Conservation (phyloP, 106 monocot genomes). For the Dendrobium chrysotoxum region DNA sequence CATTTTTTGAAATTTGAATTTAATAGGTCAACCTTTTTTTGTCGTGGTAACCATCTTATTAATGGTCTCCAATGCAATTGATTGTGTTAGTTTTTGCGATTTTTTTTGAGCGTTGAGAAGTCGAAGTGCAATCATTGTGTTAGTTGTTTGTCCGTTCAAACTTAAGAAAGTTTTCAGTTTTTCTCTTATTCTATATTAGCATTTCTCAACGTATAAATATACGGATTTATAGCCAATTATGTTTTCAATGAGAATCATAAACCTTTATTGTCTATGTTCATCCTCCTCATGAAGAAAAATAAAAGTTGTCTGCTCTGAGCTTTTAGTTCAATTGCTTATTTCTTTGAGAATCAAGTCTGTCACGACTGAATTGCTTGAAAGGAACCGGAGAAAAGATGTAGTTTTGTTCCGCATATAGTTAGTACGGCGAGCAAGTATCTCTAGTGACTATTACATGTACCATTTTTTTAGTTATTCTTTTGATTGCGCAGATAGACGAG, state of each 20-base stretch:
- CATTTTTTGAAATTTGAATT: not conserved
- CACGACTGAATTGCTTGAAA: not conserved
- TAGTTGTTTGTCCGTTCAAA: too few species aligned
- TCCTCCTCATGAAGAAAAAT: not conserved
- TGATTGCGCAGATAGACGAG: conserved; percentile 20
- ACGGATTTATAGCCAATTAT: not conserved
- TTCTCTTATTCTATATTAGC: not conserved
- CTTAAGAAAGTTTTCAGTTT: not conserved
- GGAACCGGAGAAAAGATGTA: not conserved
- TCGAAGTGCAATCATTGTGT: too few species aligned
- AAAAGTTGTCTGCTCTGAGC: not conserved
- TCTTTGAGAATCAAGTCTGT: not conserved
- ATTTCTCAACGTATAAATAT: not conserved
- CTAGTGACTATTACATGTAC: not conserved
- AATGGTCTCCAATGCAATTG: not conserved
- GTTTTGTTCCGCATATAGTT: not conserved
- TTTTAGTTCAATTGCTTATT: too few species aligned
- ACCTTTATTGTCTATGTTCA: not conserved
- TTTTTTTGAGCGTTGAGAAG: not conserved
- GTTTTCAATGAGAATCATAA: not conserved
- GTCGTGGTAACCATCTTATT: not conserved
- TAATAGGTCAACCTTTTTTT: not conserved
- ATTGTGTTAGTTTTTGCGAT: not conserved
- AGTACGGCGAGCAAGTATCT: not conserved
- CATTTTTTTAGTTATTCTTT: not conserved